Base-by-base conservation (phyloP, 805 yeast genomes). In the Saccharomycopsis amapae region DNA sequence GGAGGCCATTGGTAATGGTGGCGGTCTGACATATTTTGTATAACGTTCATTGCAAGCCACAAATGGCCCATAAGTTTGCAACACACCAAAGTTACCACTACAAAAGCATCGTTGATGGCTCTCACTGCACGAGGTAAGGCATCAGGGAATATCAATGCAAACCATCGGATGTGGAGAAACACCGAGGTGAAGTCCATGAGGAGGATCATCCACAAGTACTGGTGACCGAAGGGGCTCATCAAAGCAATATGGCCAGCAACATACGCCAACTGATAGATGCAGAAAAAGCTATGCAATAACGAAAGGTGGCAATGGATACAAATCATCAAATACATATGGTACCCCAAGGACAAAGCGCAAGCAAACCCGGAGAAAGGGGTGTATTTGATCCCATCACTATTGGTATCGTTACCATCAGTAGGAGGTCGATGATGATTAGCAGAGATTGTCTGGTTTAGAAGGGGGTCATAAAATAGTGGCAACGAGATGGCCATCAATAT, bases 101-200 rank as follows among this genome's bases (percentile, higher is more conserved):
- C 15, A 12, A 9, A 9, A 17, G 24, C 13, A 26, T 38, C 41
- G 15, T 38, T 38, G 9, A 22, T 10, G n/a, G 9, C 9, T 24
- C 18, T 9, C 10, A 22, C 9, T 7, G 18, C 13, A 17, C 7
- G 7, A 38, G 41, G 33, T 54, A 84, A 65, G n/a, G 74, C 60
- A 0, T 71, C 71, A 2, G 94, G 89, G 24, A 85, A 69, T 51
- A 79, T 77, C 18, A 82, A 66, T 17, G 85, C 78, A 62, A 82
- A 86, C 95, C 96, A 88, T 64, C 90, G 81, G 55, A 84, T 59
- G 63, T 89, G 88, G 51, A 89, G 85, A 62, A 87, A 87, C 10
- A 96, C 95, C 12, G 95, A 85, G 34, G 93, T 81, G 47, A 82
- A 69, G 65, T 88, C 97, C 63, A 83, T 88, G 53, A 84, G 62